A percentile compares a stretch with the other conserved stretches of the same genome.
These are phyloP conservation scores for Calocybe gangraenosa DNA, from an alignment of 768 basidiomycete genomes.

Conservation along the genomic window DNA sequence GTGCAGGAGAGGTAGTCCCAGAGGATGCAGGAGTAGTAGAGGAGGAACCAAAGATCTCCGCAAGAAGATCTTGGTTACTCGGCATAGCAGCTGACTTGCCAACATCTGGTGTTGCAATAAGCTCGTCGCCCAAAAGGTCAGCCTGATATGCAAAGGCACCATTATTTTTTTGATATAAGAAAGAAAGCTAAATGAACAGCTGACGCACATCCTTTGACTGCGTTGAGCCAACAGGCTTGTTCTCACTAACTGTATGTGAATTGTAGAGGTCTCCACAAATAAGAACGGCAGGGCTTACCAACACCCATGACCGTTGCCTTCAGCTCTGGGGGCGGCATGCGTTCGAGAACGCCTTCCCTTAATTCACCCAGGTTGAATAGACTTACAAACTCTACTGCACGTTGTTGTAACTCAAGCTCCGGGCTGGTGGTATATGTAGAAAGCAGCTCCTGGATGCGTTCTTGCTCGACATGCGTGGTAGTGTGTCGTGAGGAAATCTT, in stretches of 20 bases:
- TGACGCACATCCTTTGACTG: slow-evolving; percentile 64
- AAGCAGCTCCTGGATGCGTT: slow-evolving; percentile 74
- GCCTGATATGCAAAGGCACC: slow-evolving; percentile 26
- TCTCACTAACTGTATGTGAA: slow-evolving; percentile 73
- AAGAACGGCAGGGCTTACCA: slow-evolving; percentile 42
- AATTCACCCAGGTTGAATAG: slow-evolving; percentile 77
- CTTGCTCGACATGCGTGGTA: slow-evolving; percentile 62
- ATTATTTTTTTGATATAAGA: background rate
- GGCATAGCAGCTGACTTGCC: slow-evolving; percentile 41
- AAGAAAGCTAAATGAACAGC: slow-evolving; percentile 1
- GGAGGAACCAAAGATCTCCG: slow-evolving; percentile 81
- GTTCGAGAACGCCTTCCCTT: slow-evolving; percentile 82
- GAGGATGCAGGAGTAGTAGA: slow-evolving; percentile 32
- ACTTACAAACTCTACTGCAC: slow-evolving; percentile 91
- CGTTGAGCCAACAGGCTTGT: slow-evolving; percentile 93
- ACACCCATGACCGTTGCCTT: slow-evolving; percentile 96
- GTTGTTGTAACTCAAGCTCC: slow-evolving; percentile 93
- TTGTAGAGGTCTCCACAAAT: too few relatives aligned
- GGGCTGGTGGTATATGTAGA: slow-evolving; percentile 82
- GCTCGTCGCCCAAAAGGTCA: slow-evolving; percentile 84
- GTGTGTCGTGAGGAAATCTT: slow-evolving; percentile 85
- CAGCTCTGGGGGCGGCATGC: slow-evolving; percentile 98
- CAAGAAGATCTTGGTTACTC: slow-evolving; percentile 82
- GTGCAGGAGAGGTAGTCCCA: slow-evolving; percentile 35
- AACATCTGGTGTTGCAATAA: slow-evolving; percentile 34